A percentile compares a stretch with the other conserved stretches of the same genome.
Conservation (phyloP, 345 rosid species). For the Heritiera fomes region DNA sequence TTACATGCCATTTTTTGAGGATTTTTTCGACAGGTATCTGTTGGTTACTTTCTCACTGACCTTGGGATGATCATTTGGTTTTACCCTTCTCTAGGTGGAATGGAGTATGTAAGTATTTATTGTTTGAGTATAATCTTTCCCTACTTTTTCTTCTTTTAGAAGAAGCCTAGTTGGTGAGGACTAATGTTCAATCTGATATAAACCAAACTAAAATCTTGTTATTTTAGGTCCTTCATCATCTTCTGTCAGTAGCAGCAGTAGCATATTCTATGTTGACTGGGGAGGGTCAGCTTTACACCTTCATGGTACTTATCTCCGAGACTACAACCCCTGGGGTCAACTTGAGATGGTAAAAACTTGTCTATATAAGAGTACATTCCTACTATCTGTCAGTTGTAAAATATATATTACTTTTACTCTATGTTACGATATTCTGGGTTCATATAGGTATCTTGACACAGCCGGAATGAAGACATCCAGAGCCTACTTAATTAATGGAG, state of each 20-base stretch:
- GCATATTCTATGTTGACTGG: conserved; percentile 56
- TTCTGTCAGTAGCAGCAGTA: conserved; percentile 43
- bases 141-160: background rate
- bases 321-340: conserved; percentile 61
- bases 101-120: conserved; percentile 53
- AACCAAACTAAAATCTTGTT: conserved; percentile 5
- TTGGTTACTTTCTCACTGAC: conserved; percentile 60
- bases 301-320: conserved; percentile 62
- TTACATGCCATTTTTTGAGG: conserved; percentile 2
- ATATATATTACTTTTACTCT: background rate
- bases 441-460: conserved; percentile 55
- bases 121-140: background rate
- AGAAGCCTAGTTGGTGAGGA: background rate
- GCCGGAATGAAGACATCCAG: conserved; percentile 60
- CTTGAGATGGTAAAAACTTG: conserved; percentile 52
- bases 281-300: conserved; percentile 58
- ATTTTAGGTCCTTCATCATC: conserved; percentile 56
- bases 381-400: background rate
- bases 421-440: conserved; percentile 7
- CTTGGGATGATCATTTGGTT: conserved; percentile 61
- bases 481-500: conserved; percentile 54
- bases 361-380: background rate
- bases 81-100: conserved; percentile 60
- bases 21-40: conserved; percentile 42
- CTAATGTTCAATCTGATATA: background rate